Conservation (phyloP, 805 yeast genomes). For the Saturnispora bothae region DNA sequence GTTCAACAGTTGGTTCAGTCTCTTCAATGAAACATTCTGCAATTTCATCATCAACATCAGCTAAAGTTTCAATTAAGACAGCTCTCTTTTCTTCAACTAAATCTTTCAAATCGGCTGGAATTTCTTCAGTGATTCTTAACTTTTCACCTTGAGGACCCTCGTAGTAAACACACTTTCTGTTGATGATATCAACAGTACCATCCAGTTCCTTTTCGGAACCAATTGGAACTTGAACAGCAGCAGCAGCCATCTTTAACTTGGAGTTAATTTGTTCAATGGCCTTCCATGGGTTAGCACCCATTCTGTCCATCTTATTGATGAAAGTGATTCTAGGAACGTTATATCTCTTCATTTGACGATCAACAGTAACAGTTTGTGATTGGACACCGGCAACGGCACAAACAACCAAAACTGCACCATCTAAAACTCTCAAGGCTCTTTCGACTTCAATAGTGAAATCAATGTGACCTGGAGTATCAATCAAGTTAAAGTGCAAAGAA, state of each 20-base stretch:
- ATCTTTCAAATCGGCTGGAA: constrained; percentile 74
- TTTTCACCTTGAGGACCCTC: constrained; percentile 87
- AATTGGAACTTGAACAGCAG: constrained; percentile 96
- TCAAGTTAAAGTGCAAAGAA: constrained; percentile 76
- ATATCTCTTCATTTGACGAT: constrained; percentile 97
- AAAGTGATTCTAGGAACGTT: constrained; percentile 95
- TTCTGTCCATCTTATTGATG: constrained; percentile 96
- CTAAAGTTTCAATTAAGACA: constrained; percentile 80
- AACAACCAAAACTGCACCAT: constrained; percentile 96
- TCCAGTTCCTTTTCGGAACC: constrained; percentile 78
- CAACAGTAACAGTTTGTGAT: constrained; percentile 97
- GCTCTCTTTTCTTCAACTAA: constrained; percentile 86
- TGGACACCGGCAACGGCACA: constrained; percentile 99
- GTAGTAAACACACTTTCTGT: constrained; percentile 77
- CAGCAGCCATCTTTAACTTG: constrained; percentile 88
- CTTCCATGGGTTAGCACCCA: constrained; percentile 97
- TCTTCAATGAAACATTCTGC: constrained; percentile 91
- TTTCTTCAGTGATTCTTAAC: constrained; percentile 44
- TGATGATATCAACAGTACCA: constrained; percentile 89
- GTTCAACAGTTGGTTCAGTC: constrained; percentile 71
- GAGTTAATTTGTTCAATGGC: constrained; percentile 85
- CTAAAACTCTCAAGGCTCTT: constrained; percentile 94
- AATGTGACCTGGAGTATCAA: constrained; percentile 98
- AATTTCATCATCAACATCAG: constrained; percentile 96
- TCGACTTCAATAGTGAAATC: constrained; percentile 98